phyloP scores from a whole-genome alignment of 805 yeast genomes.

The Brettanomyces bruxellensis region DNA sequence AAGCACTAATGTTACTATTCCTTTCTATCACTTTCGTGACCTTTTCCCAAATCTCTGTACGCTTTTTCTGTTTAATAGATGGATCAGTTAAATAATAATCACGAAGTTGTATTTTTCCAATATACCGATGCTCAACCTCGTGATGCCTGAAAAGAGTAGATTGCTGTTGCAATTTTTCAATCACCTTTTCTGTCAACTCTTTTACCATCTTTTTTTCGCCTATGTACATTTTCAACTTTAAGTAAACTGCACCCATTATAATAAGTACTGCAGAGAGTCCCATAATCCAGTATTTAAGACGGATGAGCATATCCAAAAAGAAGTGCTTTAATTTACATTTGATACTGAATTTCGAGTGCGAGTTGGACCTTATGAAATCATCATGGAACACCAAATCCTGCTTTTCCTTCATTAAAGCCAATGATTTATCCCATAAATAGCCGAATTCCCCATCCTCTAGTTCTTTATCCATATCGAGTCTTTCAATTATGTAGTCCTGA shows the following conservation, averaged over 20 bases:
- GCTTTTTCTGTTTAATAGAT: conserved; percentile 25
- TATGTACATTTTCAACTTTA: conserved; percentile 29
- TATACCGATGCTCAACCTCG: conserved; percentile 33
- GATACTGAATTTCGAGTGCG: conserved; percentile 19
- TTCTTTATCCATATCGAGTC: conserved; percentile 24
- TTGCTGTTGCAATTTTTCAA: conserved; percentile 42
- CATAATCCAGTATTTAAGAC: conserved; percentile 16
- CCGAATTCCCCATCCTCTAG: conserved; percentile 13
- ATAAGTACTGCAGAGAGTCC: conserved; percentile 3
- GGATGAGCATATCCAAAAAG: conserved; percentile 13
- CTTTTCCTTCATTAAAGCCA: conserved; percentile 6
- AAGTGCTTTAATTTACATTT: conserved; percentile 20
- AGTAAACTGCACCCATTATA: conserved; percentile 15
- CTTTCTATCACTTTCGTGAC: conserved; percentile 50
- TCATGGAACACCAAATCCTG: conserved; percentile 13
- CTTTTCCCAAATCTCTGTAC: conserved; percentile 47
- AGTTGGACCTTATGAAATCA: conserved; percentile 17
- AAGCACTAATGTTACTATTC: conserved; percentile 55
- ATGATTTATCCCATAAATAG: conserved; percentile 20
- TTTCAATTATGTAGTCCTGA: conserved; percentile 41
- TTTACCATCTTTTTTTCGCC: conserved; percentile 33
- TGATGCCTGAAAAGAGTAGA: conserved; percentile 26
- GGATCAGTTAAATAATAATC: conserved; percentile 47
- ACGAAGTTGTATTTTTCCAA: conserved; percentile 66
- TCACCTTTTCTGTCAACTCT: conserved; percentile 37